These are phyloP conservation scores for Calocybe gangraenosa DNA, from an alignment of 768 basidiomycete species.

Conservation along the genomic window DNA sequence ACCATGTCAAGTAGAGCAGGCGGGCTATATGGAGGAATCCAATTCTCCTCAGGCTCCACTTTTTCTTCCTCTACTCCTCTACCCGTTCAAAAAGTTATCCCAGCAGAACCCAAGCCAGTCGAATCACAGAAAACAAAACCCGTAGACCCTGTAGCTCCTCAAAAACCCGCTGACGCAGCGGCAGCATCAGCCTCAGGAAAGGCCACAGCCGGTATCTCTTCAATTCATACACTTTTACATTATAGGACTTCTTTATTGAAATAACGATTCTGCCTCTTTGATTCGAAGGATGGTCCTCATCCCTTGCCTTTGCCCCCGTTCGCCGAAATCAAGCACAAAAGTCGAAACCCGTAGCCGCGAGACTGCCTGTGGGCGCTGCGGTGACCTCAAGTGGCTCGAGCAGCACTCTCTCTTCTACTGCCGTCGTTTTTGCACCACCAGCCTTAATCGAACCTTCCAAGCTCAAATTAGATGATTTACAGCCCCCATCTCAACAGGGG, in stretches of 20 bases:
- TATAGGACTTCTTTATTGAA: slow-evolving; percentile 58
- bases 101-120: slow-evolving; percentile 14
- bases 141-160: slow-evolving; percentile 24
- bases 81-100: slow-evolving; percentile 19
- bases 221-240: slow-evolving; percentile 40
- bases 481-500: slow-evolving; percentile 51
- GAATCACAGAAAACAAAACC: slow-evolving; percentile 20
- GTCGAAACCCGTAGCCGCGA: slow-evolving; percentile 45
- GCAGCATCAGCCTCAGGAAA: slow-evolving; percentile 33
- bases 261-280: slow-evolving; percentile 32
- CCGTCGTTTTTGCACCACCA: slow-evolving; percentile 70
- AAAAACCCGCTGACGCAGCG: slow-evolving; percentile 21
- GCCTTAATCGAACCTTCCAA: slow-evolving; percentile 41
- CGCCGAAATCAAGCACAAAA: slow-evolving; percentile 58
- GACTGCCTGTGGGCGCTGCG: slow-evolving; percentile 62
- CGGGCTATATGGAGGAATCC: slow-evolving; percentile 83
- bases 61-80: slow-evolving; percentile 40
- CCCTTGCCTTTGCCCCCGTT: slow-evolving; percentile 84
- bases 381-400: slow-evolving; percentile 36
- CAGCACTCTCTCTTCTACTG: slow-evolving; percentile 44
- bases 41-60: slow-evolving; percentile 69
- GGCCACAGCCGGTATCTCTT: slow-evolving; percentile 57
- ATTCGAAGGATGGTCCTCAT: slow-evolving; percentile 79
- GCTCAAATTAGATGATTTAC: slow-evolving; percentile 8
- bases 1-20: slow-evolving; percentile 77